Conservation (phyloP, 441 rosid genomes). For the Adansonia gregorii region DNA sequence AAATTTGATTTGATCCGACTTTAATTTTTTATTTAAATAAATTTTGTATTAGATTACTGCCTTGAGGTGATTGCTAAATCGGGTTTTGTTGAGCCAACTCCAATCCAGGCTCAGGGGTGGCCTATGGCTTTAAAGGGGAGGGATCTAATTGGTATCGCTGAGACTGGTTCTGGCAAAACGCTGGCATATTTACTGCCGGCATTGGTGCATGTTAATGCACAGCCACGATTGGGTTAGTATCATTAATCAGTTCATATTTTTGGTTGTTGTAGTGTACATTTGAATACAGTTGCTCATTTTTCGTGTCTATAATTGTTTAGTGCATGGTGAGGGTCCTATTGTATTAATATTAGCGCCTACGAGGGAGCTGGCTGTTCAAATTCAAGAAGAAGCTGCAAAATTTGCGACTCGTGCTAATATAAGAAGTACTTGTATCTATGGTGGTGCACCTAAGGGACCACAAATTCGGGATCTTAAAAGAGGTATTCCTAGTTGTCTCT, state of each 20-base stretch:
- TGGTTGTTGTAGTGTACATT: not conserved
- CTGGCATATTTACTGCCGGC: conserved; percentile 93
- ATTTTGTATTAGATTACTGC: conserved; percentile 59
- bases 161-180: conserved; percentile 98
- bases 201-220: conserved; percentile 86
- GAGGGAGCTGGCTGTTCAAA: conserved; percentile 95
- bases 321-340: conserved; percentile 83
- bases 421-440: conserved; percentile 90
- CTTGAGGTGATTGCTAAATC: conserved; percentile 78
- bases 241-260: not conserved
- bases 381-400: conserved; percentile 84
- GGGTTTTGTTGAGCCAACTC: conserved; percentile 96
- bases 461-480: conserved; percentile 92
- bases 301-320: conserved; percentile 36
- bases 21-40: not conserved
- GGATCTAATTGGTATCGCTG: conserved; percentile 92
- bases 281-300: not conserved
- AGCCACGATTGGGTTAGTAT: conserved; percentile 84
- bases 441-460: conserved; percentile 98
- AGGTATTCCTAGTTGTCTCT: conserved; percentile 51
- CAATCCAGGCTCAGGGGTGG: conserved; percentile 97
- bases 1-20: not conserved
- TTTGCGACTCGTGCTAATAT: conserved; percentile 65
- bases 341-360: conserved; percentile 93
- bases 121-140: conserved; percentile 98